Percentiles rank a stretch among this genome's conserved stretches.
Conservation (phyloP, 805 yeast genomes). For the Middelhovenomyces tepae region DNA sequence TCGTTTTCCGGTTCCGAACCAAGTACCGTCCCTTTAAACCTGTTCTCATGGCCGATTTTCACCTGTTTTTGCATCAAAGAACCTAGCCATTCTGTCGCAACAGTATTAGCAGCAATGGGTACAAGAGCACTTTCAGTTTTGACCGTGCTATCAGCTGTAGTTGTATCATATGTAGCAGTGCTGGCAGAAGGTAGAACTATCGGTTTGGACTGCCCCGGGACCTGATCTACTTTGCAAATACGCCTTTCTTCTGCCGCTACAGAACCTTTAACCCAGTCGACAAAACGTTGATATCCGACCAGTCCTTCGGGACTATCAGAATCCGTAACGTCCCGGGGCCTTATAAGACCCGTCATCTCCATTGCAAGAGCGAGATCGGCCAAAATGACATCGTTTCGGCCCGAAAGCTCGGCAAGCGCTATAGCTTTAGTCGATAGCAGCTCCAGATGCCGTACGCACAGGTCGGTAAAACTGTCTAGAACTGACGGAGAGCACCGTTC, state of each 20-base stretch:
- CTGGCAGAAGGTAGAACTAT: slow-evolving; percentile 4
- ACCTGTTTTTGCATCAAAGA: slow-evolving; percentile 24
- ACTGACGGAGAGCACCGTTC: slow-evolving; percentile 66
- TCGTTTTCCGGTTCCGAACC: no score
- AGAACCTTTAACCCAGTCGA: slow-evolving; percentile 48
- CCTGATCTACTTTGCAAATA: slow-evolving; percentile 9
- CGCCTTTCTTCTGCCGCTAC: slow-evolving; percentile 36
- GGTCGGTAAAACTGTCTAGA: slow-evolving; percentile 68
- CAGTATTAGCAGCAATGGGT: slow-evolving; percentile 2
- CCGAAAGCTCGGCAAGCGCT: slow-evolving; percentile 41
- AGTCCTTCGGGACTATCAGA: slow-evolving; percentile 34
- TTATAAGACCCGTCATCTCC: slow-evolving; percentile 50
- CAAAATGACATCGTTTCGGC: slow-evolving; percentile 39
- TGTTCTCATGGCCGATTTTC: slow-evolving; percentile 27
- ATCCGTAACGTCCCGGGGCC: slow-evolving; percentile 55
- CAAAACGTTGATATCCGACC: slow-evolving; percentile 41
- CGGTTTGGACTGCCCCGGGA: slow-evolving; percentile 7
- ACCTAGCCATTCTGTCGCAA: slow-evolving; percentile 26
- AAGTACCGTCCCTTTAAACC: slow-evolving; percentile 26
- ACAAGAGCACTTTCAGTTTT: slow-evolving; percentile 1
- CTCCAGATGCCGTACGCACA: slow-evolving; percentile 56
- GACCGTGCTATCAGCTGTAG: slow-evolving; percentile 1
- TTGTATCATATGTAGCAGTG: slow-evolving; percentile 4
- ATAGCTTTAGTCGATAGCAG: slow-evolving; percentile 44
- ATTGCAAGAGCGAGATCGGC: slow-evolving; percentile 71